These are phyloP conservation scores for Xylaria scruposa DNA, from an alignment of 495 filamentous ascomycete species.

Conservation along the genomic window DNA sequence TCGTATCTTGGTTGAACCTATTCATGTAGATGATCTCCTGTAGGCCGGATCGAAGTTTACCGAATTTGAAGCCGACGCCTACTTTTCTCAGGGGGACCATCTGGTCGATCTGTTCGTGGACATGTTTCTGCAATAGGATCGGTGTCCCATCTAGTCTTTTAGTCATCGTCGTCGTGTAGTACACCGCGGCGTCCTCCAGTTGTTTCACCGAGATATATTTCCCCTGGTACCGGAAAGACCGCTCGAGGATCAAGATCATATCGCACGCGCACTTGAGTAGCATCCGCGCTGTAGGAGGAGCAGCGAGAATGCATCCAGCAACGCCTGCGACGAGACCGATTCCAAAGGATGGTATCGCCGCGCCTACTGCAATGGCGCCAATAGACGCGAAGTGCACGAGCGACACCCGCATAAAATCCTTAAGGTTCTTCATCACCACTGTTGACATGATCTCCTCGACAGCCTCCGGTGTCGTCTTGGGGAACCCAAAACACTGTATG, in stretches of 20 bases:
- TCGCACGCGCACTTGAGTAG: slow-evolving; percentile 16
- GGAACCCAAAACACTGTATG: slow-evolving; percentile 15
- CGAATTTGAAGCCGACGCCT: slow-evolving; percentile 6
- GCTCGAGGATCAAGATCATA: slow-evolving; percentile 14
- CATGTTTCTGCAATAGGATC: background rate
- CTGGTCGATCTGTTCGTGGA: background rate
- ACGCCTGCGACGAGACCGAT: slow-evolving; percentile 1
- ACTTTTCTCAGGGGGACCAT: background rate
- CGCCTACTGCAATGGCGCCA: background rate
- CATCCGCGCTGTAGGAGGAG: slow-evolving; percentile 8
- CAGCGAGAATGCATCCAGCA: background rate
- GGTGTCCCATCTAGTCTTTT: background rate
- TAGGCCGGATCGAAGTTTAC: background rate
- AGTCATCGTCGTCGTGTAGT: slow-evolving; percentile 9
- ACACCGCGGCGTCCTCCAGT: slow-evolving; percentile 6
- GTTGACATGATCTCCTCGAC: slow-evolving; percentile 12
- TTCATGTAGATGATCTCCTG: slow-evolving; percentile 18
- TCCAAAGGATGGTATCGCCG: background rate
- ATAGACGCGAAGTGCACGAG: background rate
- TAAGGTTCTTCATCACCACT: slow-evolving; percentile 13
- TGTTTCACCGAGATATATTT: slow-evolving; percentile 15
- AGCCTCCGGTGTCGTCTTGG: slow-evolving; percentile 4
- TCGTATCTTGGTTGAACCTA: background rate
- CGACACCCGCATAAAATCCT: slow-evolving; percentile 4
- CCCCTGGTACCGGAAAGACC: slow-evolving; percentile 3